A percentile compares a stretch with the other conserved stretches of the same genome.
Conservation (phyloP, 108 stramenopile species). For the Thalassiosira profunda region DNA sequence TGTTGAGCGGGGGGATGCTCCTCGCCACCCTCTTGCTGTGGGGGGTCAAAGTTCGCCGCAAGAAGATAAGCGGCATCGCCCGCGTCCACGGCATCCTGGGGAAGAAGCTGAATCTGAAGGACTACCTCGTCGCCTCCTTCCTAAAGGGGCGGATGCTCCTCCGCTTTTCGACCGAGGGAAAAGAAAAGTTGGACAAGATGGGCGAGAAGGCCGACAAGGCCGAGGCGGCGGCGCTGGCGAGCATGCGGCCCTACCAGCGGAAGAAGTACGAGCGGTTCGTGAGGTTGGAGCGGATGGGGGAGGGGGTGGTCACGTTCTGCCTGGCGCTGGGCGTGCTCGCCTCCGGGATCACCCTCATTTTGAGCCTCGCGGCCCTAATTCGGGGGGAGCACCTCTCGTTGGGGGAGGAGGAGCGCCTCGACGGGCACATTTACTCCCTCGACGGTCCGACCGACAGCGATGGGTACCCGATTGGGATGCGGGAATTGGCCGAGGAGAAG, state of each 20-base stretch:
- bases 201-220: slow-evolving; percentile 20
- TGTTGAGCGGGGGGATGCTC: background rate
- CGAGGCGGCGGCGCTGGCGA: slow-evolving; percentile 32
- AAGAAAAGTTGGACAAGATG: slow-evolving; percentile 12
- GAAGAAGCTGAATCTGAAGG: slow-evolving; percentile 13
- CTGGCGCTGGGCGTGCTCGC: slow-evolving; percentile 25
- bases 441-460: slow-evolving; percentile 34
- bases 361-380: slow-evolving; percentile 16
- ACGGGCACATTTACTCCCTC: slow-evolving; percentile 42
- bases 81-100: slow-evolving; percentile 32
- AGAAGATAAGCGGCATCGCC: background rate
- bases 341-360: slow-evolving; percentile 15
- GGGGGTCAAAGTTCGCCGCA: background rate
- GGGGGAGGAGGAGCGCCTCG: background rate
- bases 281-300: slow-evolving; percentile 10
- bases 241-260: slow-evolving; percentile 38
- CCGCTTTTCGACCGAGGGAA: slow-evolving; percentile 2
- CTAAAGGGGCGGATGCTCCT: slow-evolving; percentile 4
- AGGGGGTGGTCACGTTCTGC: slow-evolving; percentile 1
- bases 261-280: slow-evolving; percentile 24
- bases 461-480: slow-evolving; percentile 25
- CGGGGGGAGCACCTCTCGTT: background rate
- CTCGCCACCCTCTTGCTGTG: background rate
- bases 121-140: slow-evolving; percentile 13
- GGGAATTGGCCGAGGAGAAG: slow-evolving; percentile 26